phyloP scores from a whole-genome alignment of 2,329 filamentous ascomycete species.

The Ilyonectria sp. region DNA sequence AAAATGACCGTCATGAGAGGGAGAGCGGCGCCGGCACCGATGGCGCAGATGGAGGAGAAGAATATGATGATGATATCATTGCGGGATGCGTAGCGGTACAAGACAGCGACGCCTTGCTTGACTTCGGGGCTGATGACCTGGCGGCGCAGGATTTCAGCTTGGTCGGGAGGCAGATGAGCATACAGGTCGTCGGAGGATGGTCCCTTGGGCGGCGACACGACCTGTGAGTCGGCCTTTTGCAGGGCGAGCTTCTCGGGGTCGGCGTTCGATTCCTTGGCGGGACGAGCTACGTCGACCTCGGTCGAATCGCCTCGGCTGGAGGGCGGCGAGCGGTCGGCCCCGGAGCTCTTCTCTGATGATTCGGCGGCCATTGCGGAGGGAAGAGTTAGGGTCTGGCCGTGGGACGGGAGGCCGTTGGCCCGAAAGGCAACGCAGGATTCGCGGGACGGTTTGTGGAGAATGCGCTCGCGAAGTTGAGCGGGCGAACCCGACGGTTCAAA shows the following conservation, averaged over 20 bases:
- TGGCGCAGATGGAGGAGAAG: slow-evolving; percentile 74
- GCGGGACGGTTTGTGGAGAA: slow-evolving; percentile 5
- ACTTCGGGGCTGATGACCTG: slow-evolving; percentile 78
- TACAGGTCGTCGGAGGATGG: slow-evolving; percentile 68
- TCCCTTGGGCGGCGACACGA: slow-evolving; percentile 49
- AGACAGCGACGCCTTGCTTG: slow-evolving; percentile 74
- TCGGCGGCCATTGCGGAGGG: slow-evolving; percentile 41
- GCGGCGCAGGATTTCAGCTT: slow-evolving; percentile 76
- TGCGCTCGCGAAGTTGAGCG: not conserved
- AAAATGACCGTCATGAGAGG: slow-evolving; percentile 89
- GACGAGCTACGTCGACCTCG: slow-evolving; percentile 38
- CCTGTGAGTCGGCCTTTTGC: slow-evolving; percentile 62
- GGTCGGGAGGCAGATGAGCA: slow-evolving; percentile 74
- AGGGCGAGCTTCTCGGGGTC: slow-evolving; percentile 47
- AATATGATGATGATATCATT: slow-evolving; percentile 76
- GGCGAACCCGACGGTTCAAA: slow-evolving; percentile 2
- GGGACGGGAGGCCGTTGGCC: not conserved
- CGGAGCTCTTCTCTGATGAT: slow-evolving; percentile 45
- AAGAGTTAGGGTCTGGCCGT: not conserved
- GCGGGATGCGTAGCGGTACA: slow-evolving; percentile 80
- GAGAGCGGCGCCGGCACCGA: slow-evolving; percentile 81
- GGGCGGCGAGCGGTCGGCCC: slow-evolving; percentile 47
- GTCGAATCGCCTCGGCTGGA: slow-evolving; percentile 57
- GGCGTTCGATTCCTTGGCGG: slow-evolving; percentile 33
- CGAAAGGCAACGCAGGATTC: not conserved